Base-by-base conservation (phyloP, 805 yeast species). In the Wickerhamiella parazyma region DNA sequence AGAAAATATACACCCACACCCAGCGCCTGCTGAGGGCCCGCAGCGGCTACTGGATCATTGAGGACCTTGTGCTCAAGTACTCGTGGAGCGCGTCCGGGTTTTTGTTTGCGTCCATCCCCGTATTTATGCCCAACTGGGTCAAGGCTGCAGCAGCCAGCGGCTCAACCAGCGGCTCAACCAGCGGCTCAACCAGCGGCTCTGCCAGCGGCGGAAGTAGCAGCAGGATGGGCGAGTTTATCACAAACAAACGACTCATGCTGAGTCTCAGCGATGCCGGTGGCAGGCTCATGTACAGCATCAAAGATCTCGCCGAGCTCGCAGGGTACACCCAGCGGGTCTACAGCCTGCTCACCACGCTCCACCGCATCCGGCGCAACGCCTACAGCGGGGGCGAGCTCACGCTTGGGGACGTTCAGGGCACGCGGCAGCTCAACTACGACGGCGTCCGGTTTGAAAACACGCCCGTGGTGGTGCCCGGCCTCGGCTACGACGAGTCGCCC, bases 81-180 rank as follows among this genome's bases (percentile, higher is more conserved):
- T 76, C 89, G 10, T 87, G 96, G 96, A 85, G 95, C 3, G 95
- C 93, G 0, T 72, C 87, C 63, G 95, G 96, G n/a, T 86, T 85
- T 58, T 62, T 86, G 18, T 86, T 84, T 64, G 83, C 95, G 0
- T 80, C 94, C 1, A 71, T 87, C 49, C 97, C 97, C 2, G 87
- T 87, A 14, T 74, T 86, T 42, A 59, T 84, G 45, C 78, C 78
- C 16, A 60, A 69, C 3, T 51, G 70, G 48, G 58, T 53, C 11
- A 22, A 12, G 9, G 71, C 63, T 14, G 42, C 40, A 6, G 24
- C 38, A 35, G n/a, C n/a, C n/a, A n/a, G n/a, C n/a, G 46, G 41
- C 17, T 45, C 38, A 16, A 28, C 47, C 24, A 44, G 49, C 44
- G 28, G 47, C 33, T 24, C 46, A 9, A 44, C 47, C 14, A 36